Evolutionary conservation across 1,284 basidiomycete genomes (phyloP).

Genomic region (Heliocybe sulcata): DNA sequence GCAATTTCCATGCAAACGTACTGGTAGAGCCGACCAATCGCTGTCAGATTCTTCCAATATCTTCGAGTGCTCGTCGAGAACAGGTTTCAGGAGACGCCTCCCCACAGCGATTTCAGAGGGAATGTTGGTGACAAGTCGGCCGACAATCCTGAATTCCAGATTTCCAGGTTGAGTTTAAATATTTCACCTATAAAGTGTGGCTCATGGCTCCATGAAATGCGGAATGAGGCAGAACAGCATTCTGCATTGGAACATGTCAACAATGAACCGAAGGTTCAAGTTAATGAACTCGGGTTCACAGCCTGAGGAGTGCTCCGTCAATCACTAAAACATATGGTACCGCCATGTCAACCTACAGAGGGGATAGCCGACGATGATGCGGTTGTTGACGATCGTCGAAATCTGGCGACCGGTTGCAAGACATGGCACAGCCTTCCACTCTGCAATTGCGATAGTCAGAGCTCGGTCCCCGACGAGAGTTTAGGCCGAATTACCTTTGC

Average conservation of each 20-base stretch:
- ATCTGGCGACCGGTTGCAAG: not conserved
- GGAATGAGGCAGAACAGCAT: not conserved
- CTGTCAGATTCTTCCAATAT: conserved; percentile 2
- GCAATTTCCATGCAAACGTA: not conserved
- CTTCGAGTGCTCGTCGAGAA: conserved; percentile 4
- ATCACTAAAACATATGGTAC: not conserved
- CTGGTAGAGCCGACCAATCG: conserved; percentile 3
- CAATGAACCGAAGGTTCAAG: not conserved
- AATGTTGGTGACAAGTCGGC: not conserved
- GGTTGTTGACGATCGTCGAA: conserved; percentile 16
- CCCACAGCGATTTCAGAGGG: not conserved
- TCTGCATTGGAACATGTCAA: not conserved
- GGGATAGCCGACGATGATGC: conserved; percentile 32
- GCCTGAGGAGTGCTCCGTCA: not conserved
- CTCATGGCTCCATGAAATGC: not conserved
- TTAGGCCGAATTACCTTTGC: conserved; percentile 1
- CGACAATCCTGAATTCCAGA: not conserved
- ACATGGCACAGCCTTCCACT: conserved; percentile 20
- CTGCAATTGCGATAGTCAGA: conserved; percentile 11
- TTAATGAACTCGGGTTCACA: not conserved
- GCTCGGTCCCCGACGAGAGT: not conserved
- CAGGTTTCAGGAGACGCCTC: not conserved
- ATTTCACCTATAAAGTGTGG: not conserved
- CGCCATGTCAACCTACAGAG: conserved; percentile 21
- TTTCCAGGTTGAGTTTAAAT: not conserved